phyloP scores from a whole-genome alignment of 1,284 basidiomycete genomes.

The Xerocomus cyaneibrunnescens region DNA sequence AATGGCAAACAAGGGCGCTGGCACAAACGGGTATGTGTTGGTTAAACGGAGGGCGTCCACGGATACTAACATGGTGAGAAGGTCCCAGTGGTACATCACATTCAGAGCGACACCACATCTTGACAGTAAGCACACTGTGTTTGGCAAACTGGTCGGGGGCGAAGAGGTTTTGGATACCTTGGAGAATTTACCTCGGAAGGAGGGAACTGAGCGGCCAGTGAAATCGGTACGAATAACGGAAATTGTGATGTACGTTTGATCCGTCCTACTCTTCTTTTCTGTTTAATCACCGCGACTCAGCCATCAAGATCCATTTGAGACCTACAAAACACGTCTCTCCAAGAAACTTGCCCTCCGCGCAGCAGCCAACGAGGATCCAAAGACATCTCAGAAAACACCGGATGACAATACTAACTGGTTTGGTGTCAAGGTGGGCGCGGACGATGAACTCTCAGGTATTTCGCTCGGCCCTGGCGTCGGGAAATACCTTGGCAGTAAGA shows the following conservation, averaged over 20 bases:
- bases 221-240: slow-evolving; percentile 81
- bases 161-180: slow-evolving; percentile 86
- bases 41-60: not conserved
- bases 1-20: slow-evolving; percentile 91
- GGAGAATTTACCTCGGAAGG: slow-evolving; percentile 79
- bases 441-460: slow-evolving; percentile 32
- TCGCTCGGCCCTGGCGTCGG: slow-evolving; percentile 46
- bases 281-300: slow-evolving; percentile 36
- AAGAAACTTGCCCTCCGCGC: slow-evolving; percentile 71
- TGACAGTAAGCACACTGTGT: slow-evolving; percentile 90
- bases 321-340: slow-evolving; percentile 73
- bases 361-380: slow-evolving; percentile 39
- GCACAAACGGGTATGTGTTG: slow-evolving; percentile 69
- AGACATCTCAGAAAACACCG: slow-evolving; percentile 43
- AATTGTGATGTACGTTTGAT: slow-evolving; percentile 63
- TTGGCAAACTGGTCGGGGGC: slow-evolving; percentile 94
- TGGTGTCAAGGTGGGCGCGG: slow-evolving; percentile 68
- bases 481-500: slow-evolving; percentile 63
- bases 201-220: slow-evolving; percentile 82
- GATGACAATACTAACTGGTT: slow-evolving; percentile 80
- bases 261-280: not conserved
- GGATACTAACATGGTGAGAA: slow-evolving; percentile 30
- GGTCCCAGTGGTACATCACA: slow-evolving; percentile 90
- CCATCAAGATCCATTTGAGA: slow-evolving; percentile 84
- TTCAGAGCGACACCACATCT: slow-evolving; percentile 82